Evolutionary conservation across 208 protist species (phyloP).

Genomic region (Phytomonas francai): DNA sequence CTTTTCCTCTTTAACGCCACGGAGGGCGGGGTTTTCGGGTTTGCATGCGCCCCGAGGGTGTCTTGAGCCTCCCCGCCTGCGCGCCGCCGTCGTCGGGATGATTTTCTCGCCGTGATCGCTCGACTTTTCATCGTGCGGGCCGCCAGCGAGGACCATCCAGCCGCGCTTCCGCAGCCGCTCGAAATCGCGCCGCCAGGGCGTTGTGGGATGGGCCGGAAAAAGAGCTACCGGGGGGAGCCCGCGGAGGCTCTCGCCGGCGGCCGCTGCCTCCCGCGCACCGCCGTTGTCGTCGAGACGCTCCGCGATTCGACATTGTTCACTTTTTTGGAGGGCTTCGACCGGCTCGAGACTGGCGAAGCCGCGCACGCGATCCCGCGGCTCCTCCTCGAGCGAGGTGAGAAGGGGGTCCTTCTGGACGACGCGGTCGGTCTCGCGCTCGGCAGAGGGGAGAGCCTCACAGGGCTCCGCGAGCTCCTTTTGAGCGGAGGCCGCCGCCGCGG

Average conservation of each 20-base stretch:
- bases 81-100: no score
- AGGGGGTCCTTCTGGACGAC: conserved; percentile 23
- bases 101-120: no score
- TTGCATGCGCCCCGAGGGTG: no score
- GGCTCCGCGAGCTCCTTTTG: conserved; percentile 16
- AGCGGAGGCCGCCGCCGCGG: conserved; percentile 8
- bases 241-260: conserved; percentile 14
- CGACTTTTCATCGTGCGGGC: conserved; percentile 8
- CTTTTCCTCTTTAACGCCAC: conserved; percentile 12
- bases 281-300: conserved; percentile 35
- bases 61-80: no score
- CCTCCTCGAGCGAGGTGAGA: conserved; percentile 29
- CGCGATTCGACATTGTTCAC: conserved; percentile 41
- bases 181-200: no score
- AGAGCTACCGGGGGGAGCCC: conserved; percentile 5
- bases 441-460: conserved; percentile 25
- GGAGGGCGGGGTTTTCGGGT: background rate
- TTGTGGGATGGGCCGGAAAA: no score
- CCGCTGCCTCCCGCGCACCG: conserved; percentile 26
- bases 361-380: conserved; percentile 23
- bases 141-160: conserved; percentile 34
- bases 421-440: conserved; percentile 47
- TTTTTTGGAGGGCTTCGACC: conserved; percentile 39
- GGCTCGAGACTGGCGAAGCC: conserved; percentile 17
- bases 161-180: conserved; percentile 26